Percentiles rank a stretch among this genome's conserved stretches.
phyloP scores from a whole-genome alignment of 495 filamentous ascomycete genomes.

The Aspergillus homomorphus region DNA sequence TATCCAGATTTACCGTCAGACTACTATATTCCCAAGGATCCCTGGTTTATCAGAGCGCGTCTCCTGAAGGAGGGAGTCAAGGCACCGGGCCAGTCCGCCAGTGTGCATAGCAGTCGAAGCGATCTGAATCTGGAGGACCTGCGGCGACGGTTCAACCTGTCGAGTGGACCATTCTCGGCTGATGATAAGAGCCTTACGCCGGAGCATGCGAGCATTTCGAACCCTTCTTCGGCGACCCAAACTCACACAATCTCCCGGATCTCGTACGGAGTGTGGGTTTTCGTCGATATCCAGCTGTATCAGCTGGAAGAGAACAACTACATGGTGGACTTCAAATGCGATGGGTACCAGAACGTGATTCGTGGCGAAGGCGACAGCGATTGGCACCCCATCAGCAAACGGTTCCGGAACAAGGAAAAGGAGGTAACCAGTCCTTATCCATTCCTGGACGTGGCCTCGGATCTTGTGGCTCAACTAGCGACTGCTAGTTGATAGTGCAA shows the following conservation, averaged over 20 bases:
- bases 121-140: constrained; percentile 55
- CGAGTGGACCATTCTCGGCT: constrained; percentile 35
- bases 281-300: constrained; percentile 95
- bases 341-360: constrained; percentile 86
- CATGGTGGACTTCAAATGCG: constrained; percentile 97
- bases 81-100: constrained; percentile 49
- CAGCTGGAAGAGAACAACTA: constrained; percentile 90
- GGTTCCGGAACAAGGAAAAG: constrained; percentile 51
- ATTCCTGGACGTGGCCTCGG: constrained; percentile 54
- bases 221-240: constrained; percentile 42
- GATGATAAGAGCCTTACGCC: constrained; percentile 35
- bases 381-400: constrained; percentile 48
- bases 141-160: constrained; percentile 46
- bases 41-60: constrained; percentile 91
- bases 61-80: constrained; percentile 72
- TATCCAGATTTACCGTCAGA: constrained; percentile 49
- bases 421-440: constrained; percentile 56
- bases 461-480: constrained; percentile 53
- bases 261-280: constrained; percentile 59
- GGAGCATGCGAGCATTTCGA: constrained; percentile 32
- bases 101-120: constrained; percentile 55
- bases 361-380: constrained; percentile 43
- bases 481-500: constrained; percentile 33
- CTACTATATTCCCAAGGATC: constrained; percentile 84
- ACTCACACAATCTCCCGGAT: constrained; percentile 33